Conservation (phyloP, 208 protist species). For the Crithidia mellificae region DNA sequence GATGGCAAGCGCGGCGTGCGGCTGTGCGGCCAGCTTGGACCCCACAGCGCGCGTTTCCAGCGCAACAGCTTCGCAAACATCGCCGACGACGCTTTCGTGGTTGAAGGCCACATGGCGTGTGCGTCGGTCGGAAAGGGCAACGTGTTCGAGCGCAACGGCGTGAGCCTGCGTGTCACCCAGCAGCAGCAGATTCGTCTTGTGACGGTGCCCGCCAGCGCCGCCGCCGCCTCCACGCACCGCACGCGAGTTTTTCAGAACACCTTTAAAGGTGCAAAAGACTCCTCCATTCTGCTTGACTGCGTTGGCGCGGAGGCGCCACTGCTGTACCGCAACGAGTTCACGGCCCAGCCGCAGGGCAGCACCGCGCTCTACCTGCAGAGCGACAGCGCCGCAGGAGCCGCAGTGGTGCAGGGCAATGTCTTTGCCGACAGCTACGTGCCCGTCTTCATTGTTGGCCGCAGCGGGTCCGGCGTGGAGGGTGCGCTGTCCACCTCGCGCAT, state of each 20-base stretch:
- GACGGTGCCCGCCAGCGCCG: not conserved
- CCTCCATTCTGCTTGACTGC: constrained; percentile 46
- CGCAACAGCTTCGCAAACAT: constrained; percentile 70
- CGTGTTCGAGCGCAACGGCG: constrained; percentile 63
- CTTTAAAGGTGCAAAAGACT: constrained; percentile 43
- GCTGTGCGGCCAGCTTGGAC: constrained; percentile 57
- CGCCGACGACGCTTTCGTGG: constrained; percentile 39
- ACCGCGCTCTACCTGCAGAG: constrained; percentile 50
- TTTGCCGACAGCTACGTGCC: constrained; percentile 66
- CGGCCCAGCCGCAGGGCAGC: constrained; percentile 36
- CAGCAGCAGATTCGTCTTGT: constrained; percentile 31
- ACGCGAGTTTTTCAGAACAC: constrained; percentile 72
- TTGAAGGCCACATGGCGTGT: constrained; percentile 74
- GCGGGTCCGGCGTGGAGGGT: constrained; percentile 12
- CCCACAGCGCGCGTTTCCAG: constrained; percentile 44
- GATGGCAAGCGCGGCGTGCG: constrained; percentile 50
- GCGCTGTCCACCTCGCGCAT: constrained; percentile 8
- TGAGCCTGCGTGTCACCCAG: constrained; percentile 32
- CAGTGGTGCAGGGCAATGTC: constrained; percentile 51
- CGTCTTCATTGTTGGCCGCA: constrained; percentile 45
- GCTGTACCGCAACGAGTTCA: constrained; percentile 69
- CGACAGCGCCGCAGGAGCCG: constrained; percentile 15
- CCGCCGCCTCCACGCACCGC: not conserved
- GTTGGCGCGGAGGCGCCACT: constrained; percentile 32
- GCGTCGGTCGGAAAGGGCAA: constrained; percentile 70